Base-by-base conservation (phyloP, 208 protist genomes). In the Angomonas deanei region DNA sequence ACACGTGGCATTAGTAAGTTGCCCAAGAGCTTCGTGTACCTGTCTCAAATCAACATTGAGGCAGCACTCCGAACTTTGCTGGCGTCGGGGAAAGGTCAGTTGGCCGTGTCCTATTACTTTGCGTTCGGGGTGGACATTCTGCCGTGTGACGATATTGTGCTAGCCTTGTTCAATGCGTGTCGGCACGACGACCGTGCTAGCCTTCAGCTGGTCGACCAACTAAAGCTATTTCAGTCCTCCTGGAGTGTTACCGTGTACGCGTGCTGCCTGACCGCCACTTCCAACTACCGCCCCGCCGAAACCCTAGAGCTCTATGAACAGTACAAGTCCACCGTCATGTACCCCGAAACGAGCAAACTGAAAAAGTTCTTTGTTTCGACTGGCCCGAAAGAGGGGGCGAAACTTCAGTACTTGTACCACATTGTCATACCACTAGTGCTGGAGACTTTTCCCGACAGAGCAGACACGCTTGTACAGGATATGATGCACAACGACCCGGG, bases 211-310 rank as follows among this genome's bases (percentile, higher is more conserved):
- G 88, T 80, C 33, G 52, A 78, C 10, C 58, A 30, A 0, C 38
- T 93, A 10, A 61, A 72, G 24, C 70, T 74, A 0, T 90, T 90
- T 65, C 52, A 78, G 53, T 34, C 70, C 19, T 64, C 76, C 26
- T 93, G 83, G 86, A 83, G 73, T 10, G 62, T 75, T 2, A 65
- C 74, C 0, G 73, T 84, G 27, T 93, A 86, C 69, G 83, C 83
- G 11, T 93, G 83, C 55, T 89, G 83, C 38, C 72, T 93, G 39
- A 90, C 86, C 19, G 76, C 79, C 5, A 79, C 66, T 3, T 80
- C 83, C 0, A 61, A 57, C 27, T 82, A 78, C 47, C 73, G 84
- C 67, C 82, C 76, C 62, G 2, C 26, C 2, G 77, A 81, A 30
- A 83, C 82, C 2, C 47, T 90, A 1, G 3, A 39, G n/a, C 52